Percentiles rank a stretch among this genome's conserved stretches.
These are phyloP conservation scores for Euphorbia pulcherrima DNA, from an alignment of 345 rosid species.

Conservation along the genomic window DNA sequence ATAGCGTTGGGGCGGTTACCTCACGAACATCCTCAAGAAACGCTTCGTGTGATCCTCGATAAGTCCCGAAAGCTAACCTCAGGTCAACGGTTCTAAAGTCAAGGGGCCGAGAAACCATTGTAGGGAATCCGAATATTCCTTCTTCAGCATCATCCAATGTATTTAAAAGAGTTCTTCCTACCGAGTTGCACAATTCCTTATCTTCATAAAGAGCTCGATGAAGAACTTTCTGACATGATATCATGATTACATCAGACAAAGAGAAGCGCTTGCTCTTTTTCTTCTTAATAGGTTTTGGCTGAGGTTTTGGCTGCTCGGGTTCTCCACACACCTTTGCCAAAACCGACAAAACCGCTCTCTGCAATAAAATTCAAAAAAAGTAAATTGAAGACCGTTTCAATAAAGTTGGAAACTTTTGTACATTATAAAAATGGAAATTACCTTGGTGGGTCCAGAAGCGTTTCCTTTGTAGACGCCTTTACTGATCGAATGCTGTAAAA, in stretches of 20 bases:
- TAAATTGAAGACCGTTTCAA: not conserved
- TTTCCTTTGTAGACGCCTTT: slow-evolving; percentile 42
- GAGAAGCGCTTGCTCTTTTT: slow-evolving; percentile 19
- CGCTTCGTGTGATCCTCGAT: slow-evolving; percentile 39
- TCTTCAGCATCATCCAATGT: slow-evolving; percentile 36
- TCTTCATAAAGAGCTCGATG: slow-evolving; percentile 31
- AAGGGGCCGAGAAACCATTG: slow-evolving; percentile 35
- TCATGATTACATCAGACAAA: slow-evolving; percentile 34
- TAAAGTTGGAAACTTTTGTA: not conserved
- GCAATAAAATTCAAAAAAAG: slow-evolving; percentile 16
- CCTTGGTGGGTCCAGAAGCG: slow-evolving; percentile 47
- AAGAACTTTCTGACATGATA: slow-evolving; percentile 34
- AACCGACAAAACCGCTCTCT: slow-evolving; percentile 37
- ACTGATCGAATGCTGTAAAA: slow-evolving; percentile 35
- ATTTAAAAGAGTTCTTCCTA: slow-evolving; percentile 36
- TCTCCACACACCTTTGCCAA: slow-evolving; percentile 28
- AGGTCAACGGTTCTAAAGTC: slow-evolving; percentile 40
- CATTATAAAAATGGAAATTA: slow-evolving; percentile 1
- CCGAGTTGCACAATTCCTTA: slow-evolving; percentile 34
- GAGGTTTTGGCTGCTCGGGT: slow-evolving; percentile 26
- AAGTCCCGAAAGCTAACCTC: slow-evolving; percentile 34
- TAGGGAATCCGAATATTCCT: slow-evolving; percentile 31
- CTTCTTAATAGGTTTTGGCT: slow-evolving; percentile 28
- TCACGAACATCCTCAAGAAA: slow-evolving; percentile 43
- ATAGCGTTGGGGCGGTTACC: slow-evolving; percentile 21